Percentiles rank a stretch among this genome's conserved stretches.
phyloP scores from a whole-genome alignment of 805 yeast genomes.

The Saturnispora galanensis region DNA sequence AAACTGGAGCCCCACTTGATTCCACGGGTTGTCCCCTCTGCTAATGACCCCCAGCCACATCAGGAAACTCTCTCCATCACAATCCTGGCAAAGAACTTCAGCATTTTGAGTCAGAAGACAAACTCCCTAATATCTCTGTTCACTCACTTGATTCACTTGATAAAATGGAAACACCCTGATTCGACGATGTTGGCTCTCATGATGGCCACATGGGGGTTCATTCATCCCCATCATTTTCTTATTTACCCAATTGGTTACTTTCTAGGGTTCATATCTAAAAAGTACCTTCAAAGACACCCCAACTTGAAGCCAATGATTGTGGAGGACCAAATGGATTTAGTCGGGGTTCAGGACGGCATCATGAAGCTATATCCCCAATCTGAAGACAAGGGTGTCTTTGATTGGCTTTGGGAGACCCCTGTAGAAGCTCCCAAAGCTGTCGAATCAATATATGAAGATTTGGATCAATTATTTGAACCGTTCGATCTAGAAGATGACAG shows the following conservation, averaged over 20 bases:
- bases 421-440: conserved; percentile 12
- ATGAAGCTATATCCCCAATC: neutral
- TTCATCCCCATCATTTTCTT: conserved; percentile 60
- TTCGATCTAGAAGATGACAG: conserved; percentile 22
- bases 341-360: no score
- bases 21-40: no score
- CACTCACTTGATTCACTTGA: neutral
- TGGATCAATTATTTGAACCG: conserved; percentile 6
- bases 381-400: conserved; percentile 13
- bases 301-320: conserved; percentile 30
- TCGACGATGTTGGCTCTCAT: conserved; percentile 53
- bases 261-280: conserved; percentile 57
- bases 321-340: conserved; percentile 20
- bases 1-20: no score
- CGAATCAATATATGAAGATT: conserved; percentile 2
- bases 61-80: conserved; percentile 39
- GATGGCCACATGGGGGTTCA: conserved; percentile 54
- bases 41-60: neutral
- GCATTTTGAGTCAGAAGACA: conserved; percentile 39
- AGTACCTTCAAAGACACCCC: conserved; percentile 62
- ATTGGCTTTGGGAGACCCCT: conserved; percentile 6
- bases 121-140: no score
- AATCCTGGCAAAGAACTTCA: conserved; percentile 46
- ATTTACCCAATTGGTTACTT: conserved; percentile 52
- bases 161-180: conserved; percentile 66